Conservation (phyloP, 306 rosid species). For the Astragalus membranaceus region DNA sequence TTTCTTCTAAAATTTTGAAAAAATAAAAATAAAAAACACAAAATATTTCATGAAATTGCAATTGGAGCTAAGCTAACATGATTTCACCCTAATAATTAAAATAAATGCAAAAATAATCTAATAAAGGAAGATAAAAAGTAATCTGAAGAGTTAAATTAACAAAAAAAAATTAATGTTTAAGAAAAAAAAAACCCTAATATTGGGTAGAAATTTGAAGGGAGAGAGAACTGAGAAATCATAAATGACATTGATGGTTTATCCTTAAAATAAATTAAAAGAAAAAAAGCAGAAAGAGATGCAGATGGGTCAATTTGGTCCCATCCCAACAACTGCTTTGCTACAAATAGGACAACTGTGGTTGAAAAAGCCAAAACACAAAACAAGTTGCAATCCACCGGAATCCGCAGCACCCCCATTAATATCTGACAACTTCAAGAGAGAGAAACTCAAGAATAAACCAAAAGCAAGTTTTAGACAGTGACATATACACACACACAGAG, state of each 20-base stretch:
- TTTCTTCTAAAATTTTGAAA: not conserved
- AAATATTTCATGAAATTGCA: not conserved
- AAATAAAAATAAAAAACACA: not conserved
- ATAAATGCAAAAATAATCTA: not conserved
- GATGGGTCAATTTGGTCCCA: constrained; percentile 86
- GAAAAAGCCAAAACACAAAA: constrained; percentile 57
- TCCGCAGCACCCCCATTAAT: constrained; percentile 54
- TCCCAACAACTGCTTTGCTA: constrained; percentile 53
- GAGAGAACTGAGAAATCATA: constrained; percentile 33
- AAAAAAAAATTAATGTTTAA: not conserved
- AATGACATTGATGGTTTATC: constrained; percentile 65
- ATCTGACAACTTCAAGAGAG: constrained; percentile 51
- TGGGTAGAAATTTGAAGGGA: constrained; percentile 36
- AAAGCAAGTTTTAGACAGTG: not conserved
- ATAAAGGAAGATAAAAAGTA: constrained; percentile 11
- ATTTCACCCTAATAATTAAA: constrained; percentile 2
- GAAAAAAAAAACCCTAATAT: constrained; percentile 25
- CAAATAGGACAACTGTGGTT: constrained; percentile 62
- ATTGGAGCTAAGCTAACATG: not conserved
- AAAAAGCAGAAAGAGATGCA: constrained; percentile 29
- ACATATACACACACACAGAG: not conserved
- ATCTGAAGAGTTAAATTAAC: too few species aligned
- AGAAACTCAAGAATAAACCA: constrained; percentile 12
- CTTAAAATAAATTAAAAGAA: constrained; percentile 34
- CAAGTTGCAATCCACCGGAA: constrained; percentile 64